Conservation (phyloP, 345 rosid genomes). For the Populus davidiana region DNA sequence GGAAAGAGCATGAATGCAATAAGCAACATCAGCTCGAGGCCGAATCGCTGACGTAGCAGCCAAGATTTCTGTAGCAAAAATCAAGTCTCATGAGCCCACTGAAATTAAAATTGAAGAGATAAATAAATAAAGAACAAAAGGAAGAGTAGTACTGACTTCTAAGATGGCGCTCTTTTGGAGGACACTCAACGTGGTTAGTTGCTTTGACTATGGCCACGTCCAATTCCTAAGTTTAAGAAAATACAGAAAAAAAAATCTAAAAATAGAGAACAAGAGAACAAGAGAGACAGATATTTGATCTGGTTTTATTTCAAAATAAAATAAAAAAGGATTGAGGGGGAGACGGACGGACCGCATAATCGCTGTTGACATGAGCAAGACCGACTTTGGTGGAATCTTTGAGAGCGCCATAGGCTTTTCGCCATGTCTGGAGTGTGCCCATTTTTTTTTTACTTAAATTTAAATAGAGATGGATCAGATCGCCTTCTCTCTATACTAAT, state of each 20-base stretch:
- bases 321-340: neutral
- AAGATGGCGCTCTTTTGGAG: constrained; percentile 94
- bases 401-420: constrained; percentile 92
- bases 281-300: neutral
- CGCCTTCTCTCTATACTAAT: neutral
- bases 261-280: constrained; percentile 1
- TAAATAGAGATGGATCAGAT: neutral
- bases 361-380: constrained; percentile 97
- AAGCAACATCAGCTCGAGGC: constrained; percentile 91
- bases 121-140: neutral
- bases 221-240: constrained; percentile 56
- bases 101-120: neutral
- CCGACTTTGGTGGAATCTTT: constrained; percentile 99
- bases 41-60: constrained; percentile 68
- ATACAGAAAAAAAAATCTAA: constrained; percentile 13
- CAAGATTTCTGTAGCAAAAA: constrained; percentile 54
- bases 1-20: constrained; percentile 78
- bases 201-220: constrained; percentile 98
- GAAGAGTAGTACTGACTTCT: constrained; percentile 49
- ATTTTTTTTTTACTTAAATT: constrained; percentile 22
- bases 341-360: constrained; percentile 70
- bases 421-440: constrained; percentile 97
- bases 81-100: neutral
- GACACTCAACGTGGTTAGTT: constrained; percentile 94
- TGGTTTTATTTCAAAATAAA: neutral